These are phyloP conservation scores for Coniella vitis DNA, from an alignment of 2,329 filamentous ascomycete species.

Conservation along the genomic window DNA sequence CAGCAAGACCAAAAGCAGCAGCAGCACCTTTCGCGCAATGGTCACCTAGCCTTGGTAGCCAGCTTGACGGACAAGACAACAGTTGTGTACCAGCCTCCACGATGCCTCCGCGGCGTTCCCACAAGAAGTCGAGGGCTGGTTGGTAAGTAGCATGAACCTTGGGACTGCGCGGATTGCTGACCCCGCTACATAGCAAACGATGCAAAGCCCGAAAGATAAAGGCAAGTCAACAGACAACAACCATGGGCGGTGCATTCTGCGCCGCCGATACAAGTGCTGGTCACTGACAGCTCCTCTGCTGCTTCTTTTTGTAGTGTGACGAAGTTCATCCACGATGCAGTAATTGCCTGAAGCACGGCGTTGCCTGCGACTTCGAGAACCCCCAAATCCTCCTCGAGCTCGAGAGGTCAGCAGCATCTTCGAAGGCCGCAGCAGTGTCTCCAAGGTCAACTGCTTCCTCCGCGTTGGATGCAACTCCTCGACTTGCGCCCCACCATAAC, in stretches of 20 bases:
- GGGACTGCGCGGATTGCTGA: conserved; percentile 16
- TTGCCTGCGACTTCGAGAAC: conserved; percentile 58
- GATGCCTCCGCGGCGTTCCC: conserved; percentile 60
- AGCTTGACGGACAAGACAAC: background rate
- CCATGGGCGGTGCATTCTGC: background rate
- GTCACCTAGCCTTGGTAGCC: background rate
- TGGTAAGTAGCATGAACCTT: conserved; percentile 30
- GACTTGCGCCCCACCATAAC: background rate
- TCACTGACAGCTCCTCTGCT: background rate
- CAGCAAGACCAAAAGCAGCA: too few species aligned
- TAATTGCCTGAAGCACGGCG: conserved; percentile 62
- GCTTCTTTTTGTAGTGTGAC: conserved; percentile 44
- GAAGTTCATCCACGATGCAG: conserved; percentile 59
- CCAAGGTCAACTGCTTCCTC: conserved; percentile 20
- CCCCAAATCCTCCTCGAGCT: conserved; percentile 41
- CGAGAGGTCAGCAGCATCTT: conserved; percentile 25
- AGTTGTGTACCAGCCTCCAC: background rate
- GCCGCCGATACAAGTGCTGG: background rate
- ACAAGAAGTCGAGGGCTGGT: conserved; percentile 64
- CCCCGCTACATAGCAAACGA: conserved; percentile 23
- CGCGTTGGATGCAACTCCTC: conserved; percentile 13
- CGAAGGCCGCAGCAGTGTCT: conserved; percentile 24
- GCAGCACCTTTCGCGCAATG: too few species aligned
- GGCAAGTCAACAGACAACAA: conserved; percentile 37
- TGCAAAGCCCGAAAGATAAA: conserved; percentile 67